These are phyloP conservation scores for Acanthamoeba castellanii DNA, from an alignment of 208 protist species.

Conservation along the genomic window DNA sequence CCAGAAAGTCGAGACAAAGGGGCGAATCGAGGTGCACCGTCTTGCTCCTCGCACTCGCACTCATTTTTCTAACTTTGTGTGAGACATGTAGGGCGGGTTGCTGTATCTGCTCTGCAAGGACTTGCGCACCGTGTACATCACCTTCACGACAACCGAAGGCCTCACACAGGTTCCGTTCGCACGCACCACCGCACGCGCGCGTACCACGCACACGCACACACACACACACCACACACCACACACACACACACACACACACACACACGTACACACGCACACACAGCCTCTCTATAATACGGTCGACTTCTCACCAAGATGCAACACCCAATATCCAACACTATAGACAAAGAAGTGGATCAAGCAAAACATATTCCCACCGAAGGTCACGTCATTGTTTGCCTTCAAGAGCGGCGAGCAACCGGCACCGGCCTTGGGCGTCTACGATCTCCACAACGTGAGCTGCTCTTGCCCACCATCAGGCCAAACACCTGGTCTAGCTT, in stretches of 20 bases:
- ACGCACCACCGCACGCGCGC: no score
- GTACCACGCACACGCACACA: no score
- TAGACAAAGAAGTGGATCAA: slow-evolving; percentile 23
- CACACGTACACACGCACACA: no score
- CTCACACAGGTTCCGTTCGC: not conserved
- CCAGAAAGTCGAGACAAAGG: slow-evolving; percentile 5
- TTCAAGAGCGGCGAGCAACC: slow-evolving; percentile 3
- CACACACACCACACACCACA: no score
- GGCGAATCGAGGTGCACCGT: not conserved
- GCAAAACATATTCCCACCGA: slow-evolving; percentile 20
- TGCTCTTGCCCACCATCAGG: not conserved
- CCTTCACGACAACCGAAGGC: not conserved
- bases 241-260: no score
- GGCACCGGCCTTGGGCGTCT: not conserved
- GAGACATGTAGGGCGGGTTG: not conserved
- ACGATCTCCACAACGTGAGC: not conserved
- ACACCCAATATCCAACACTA: not conserved
- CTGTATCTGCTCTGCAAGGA: not conserved
- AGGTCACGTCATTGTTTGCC: not conserved
- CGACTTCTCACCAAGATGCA: not conserved
- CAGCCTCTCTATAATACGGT: no score
- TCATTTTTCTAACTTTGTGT: not conserved
- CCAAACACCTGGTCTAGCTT: no score
- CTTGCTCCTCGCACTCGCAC: not conserved
- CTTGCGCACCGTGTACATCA: not conserved